phyloP scores from a whole-genome alignment of 768 basidiomycete species.

The Dendrothele bispora region DNA sequence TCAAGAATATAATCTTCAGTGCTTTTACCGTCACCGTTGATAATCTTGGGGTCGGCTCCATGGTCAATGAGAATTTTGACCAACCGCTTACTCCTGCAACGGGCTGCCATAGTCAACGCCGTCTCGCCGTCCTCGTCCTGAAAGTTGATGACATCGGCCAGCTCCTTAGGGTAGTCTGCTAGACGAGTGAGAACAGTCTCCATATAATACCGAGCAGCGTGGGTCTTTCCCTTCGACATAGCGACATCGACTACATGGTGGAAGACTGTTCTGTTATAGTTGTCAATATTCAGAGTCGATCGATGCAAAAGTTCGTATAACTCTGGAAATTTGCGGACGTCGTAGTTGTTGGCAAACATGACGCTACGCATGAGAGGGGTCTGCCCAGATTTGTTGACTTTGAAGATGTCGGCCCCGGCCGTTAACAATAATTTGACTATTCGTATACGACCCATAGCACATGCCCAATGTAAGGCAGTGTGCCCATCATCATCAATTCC shows the following conservation, averaged over 20 bases:
- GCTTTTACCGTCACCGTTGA: slow-evolving; percentile 93
- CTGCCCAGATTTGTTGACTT: slow-evolving; percentile 94
- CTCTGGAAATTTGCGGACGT: slow-evolving; percentile 98
- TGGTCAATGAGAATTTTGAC: slow-evolving; percentile 96
- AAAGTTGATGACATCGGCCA: slow-evolving; percentile 98
- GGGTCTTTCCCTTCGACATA: slow-evolving; percentile 96
- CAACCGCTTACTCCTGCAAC: slow-evolving; percentile 92
- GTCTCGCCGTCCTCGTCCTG: slow-evolving; percentile 99
- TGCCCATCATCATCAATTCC: slow-evolving; percentile 98
- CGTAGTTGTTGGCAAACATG: slow-evolving; percentile 99
- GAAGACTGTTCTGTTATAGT: slow-evolving; percentile 95
- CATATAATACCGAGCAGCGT: slow-evolving; percentile 98
- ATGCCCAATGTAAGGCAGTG: slow-evolving; percentile 97
- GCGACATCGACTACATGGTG: slow-evolving; percentile 98
- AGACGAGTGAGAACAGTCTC: slow-evolving; percentile 89
- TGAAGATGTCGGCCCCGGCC: slow-evolving; percentile 95
- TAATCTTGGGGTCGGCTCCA: slow-evolving; percentile 92
- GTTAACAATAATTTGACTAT: slow-evolving; percentile 93
- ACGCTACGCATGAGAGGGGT: slow-evolving; percentile 98
- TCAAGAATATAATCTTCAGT: slow-evolving; percentile 99
- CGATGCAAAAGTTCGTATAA: slow-evolving; percentile 95
- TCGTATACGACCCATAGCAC: slow-evolving; percentile 96
- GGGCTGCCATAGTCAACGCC: slow-evolving; percentile 92
- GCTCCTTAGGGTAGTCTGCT: slow-evolving; percentile 90
- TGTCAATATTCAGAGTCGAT: slow-evolving; percentile 99